phyloP scores from a whole-genome alignment of 2,329 filamentous ascomycete genomes.

The Neofusicoccum umdonicola region DNA sequence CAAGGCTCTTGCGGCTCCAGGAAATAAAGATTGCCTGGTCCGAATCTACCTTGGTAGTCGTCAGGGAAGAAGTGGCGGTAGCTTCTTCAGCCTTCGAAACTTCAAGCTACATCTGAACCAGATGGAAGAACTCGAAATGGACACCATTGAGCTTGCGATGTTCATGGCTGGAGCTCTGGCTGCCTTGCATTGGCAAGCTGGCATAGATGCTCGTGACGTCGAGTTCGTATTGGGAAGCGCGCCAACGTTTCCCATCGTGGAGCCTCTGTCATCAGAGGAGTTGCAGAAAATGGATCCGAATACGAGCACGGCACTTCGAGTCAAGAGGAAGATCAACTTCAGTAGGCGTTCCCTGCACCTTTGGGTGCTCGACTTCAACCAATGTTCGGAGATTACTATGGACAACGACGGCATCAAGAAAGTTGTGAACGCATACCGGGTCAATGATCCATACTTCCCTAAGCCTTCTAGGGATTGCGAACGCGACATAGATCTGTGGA shows the following conservation, averaged over 20 bases:
- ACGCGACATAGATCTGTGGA: background rate
- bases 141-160: slow-evolving; percentile 1
- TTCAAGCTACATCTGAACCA: slow-evolving; percentile 52
- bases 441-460: slow-evolving; percentile 55
- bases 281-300: background rate
- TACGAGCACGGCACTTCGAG: background rate
- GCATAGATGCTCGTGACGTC: slow-evolving; percentile 53
- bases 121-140: slow-evolving; percentile 41
- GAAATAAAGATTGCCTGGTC: slow-evolving; percentile 46
- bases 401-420: slow-evolving; percentile 40
- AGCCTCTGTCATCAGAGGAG: background rate
- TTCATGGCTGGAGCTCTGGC: slow-evolving; percentile 39
- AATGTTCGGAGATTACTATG: slow-evolving; percentile 52
- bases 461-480: background rate
- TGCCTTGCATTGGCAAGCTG: slow-evolving; percentile 49
- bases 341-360: slow-evolving; percentile 15
- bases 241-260: background rate
- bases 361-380: slow-evolving; percentile 57
- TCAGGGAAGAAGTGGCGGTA: slow-evolving; percentile 22
- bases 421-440: slow-evolving; percentile 46
- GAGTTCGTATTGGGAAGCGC: slow-evolving; percentile 52
- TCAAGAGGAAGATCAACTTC: background rate
- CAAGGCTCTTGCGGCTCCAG: background rate
- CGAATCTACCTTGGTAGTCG: slow-evolving; percentile 50
- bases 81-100: slow-evolving; percentile 48